Percentiles rank a stretch among this genome's conserved stretches.
Conservation (phyloP, 768 basidiomycete genomes). For the Russula olivacea region DNA sequence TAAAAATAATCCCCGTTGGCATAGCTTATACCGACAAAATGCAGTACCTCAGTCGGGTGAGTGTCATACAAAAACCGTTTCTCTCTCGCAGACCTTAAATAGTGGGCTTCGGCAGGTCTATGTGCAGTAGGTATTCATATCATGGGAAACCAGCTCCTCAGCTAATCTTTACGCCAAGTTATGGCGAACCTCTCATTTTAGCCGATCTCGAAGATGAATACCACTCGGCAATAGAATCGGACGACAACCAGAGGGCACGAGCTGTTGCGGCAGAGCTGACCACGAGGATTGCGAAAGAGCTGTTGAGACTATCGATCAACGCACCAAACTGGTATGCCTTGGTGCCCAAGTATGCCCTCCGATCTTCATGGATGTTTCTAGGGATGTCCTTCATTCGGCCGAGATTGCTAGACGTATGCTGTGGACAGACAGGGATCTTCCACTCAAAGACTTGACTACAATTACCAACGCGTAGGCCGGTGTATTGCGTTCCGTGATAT, state of each 20-base stretch:
- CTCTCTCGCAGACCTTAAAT: neutral
- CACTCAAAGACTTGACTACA: constrained; percentile 70
- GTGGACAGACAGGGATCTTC: constrained; percentile 71
- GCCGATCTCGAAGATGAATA: constrained; percentile 66
- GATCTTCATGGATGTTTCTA: constrained; percentile 30
- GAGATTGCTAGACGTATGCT: constrained; percentile 87
- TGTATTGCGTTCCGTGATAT: neutral
- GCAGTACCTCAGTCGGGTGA: constrained; percentile 84
- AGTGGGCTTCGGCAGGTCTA: neutral
- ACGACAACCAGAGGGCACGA: constrained; percentile 57
- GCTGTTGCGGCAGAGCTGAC: constrained; percentile 83
- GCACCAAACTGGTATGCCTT: constrained; percentile 80
- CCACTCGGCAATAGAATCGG: constrained; percentile 38
- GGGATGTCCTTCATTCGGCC: constrained; percentile 84
- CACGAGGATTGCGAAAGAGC: constrained; percentile 56
- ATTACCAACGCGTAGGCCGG: constrained; percentile 80
- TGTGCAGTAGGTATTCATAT: neutral
- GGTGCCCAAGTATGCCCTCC: neutral
- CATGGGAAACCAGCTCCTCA: neutral
- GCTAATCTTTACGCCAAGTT: constrained; percentile 42
- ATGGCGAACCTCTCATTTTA: constrained; percentile 73
- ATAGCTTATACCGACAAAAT: constrained; percentile 68
- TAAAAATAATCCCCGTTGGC: constrained; percentile 63
- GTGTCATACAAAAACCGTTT: constrained; percentile 29
- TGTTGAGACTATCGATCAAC: constrained; percentile 75